Evolutionary conservation across 2,329 filamentous ascomycete species (phyloP).

Genomic region (Colletotrichum magnum): DNA sequence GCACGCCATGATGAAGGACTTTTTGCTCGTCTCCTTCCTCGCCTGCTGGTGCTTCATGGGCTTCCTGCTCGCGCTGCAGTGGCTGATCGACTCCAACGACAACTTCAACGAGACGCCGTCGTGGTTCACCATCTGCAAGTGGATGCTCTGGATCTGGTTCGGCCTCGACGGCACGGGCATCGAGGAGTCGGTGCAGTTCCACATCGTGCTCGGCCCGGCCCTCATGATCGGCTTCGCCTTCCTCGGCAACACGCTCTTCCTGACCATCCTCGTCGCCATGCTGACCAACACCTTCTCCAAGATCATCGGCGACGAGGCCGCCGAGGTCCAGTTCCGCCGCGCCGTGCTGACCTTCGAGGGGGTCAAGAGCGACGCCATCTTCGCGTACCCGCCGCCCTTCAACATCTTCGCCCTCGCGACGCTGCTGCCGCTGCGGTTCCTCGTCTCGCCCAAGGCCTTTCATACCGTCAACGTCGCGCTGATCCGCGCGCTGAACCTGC

Average conservation of each 20-base stretch:
- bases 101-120: constrained; percentile 49
- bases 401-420: constrained; percentile 76
- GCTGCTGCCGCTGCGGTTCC: constrained; percentile 75
- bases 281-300: constrained; percentile 80
- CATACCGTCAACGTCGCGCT: constrained; percentile 79
- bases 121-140: constrained; percentile 75
- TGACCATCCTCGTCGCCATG: constrained; percentile 82
- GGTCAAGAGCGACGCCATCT: constrained; percentile 80
- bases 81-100: constrained; percentile 62
- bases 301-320: constrained; percentile 77
- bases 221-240: constrained; percentile 82
- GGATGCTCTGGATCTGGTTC: constrained; percentile 87
- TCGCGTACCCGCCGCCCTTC: constrained; percentile 78
- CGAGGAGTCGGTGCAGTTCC: constrained; percentile 69
- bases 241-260: constrained; percentile 80
- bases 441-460: constrained; percentile 74
- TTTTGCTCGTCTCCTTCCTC: constrained; percentile 73
- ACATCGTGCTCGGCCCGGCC: constrained; percentile 75
- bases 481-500: constrained; percentile 74
- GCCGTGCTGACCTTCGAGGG: constrained; percentile 81
- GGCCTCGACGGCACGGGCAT: constrained; percentile 76
- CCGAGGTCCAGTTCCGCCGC: constrained; percentile 80
- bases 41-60: constrained; percentile 75
- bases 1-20: constrained; percentile 82
- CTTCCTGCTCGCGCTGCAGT: constrained; percentile 78